A percentile compares a stretch with the other conserved stretches of the same genome.
phyloP scores from a whole-genome alignment of 257 asterid genomes.

The Nicotiana noctiflora region DNA sequence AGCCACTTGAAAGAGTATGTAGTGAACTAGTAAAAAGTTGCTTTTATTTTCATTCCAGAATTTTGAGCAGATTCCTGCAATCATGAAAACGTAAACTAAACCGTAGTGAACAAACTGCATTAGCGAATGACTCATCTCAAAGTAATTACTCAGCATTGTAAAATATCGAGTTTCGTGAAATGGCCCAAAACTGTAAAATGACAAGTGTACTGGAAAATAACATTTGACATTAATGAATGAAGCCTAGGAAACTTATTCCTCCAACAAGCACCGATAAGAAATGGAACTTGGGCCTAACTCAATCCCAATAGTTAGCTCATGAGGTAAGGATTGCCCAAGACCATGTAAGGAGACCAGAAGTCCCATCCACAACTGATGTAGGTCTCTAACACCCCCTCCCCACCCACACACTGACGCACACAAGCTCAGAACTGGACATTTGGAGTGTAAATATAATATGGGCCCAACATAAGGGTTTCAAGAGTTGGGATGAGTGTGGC shows the following conservation, averaged over 20 bases:
- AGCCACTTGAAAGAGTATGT: conserved; percentile 82
- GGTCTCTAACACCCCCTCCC: too few relatives aligned
- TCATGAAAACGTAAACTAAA: not conserved
- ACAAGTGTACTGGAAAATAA: not conserved
- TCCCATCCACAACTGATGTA: too few relatives aligned
- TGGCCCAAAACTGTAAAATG: not conserved
- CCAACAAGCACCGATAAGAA: not conserved
- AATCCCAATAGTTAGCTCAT: too few relatives aligned
- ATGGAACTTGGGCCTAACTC: too few relatives aligned
- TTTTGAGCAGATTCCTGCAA: conserved; percentile 1
- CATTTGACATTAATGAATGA: too few relatives aligned
- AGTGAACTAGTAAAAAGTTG: not conserved
- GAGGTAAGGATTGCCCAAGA: too few relatives aligned
- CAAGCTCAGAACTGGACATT: too few relatives aligned
- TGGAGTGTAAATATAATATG: too few relatives aligned
- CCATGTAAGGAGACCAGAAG: too few relatives aligned
- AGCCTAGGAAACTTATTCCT: not conserved
- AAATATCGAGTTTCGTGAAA: not conserved
- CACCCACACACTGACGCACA: too few relatives aligned
- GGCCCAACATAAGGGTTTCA: too few relatives aligned
- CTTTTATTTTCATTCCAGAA: not conserved
- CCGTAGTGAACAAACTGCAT: not conserved
- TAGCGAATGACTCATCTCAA: not conserved
- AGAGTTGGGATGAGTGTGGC: too few relatives aligned
- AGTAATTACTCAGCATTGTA: not conserved